Conservation (phyloP, 2,329 filamentous ascomycete genomes). For the Aureobasidium sp. region DNA sequence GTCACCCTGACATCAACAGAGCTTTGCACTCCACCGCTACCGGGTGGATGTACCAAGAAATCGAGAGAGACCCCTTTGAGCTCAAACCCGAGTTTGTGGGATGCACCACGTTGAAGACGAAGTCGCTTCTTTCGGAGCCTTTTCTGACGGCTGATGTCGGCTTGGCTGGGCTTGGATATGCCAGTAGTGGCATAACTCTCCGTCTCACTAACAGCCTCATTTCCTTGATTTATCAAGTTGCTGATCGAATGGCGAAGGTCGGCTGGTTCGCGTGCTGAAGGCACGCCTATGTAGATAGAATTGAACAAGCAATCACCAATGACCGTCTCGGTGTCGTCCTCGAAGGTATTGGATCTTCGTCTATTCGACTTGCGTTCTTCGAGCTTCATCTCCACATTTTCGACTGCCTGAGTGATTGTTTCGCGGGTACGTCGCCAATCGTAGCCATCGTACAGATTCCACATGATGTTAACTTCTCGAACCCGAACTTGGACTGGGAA, state of each 20-base stretch:
- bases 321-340: slow-evolving; percentile 71
- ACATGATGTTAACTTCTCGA: slow-evolving; percentile 85
- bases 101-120: slow-evolving; percentile 72
- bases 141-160: slow-evolving; percentile 22
- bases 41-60: slow-evolving; percentile 68
- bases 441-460: slow-evolving; percentile 96
- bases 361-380: slow-evolving; percentile 60
- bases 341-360: slow-evolving; percentile 45
- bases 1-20: slow-evolving; percentile 76
- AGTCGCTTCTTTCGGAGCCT: slow-evolving; percentile 40
- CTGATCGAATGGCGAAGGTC: slow-evolving; percentile 81
- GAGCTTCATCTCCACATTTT: slow-evolving; percentile 76
- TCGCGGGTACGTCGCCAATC: slow-evolving; percentile 88
- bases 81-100: slow-evolving; percentile 94
- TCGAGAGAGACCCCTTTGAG: slow-evolving; percentile 77
- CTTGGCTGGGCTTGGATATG: slow-evolving; percentile 49
- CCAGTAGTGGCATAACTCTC: slow-evolving; percentile 73
- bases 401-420: slow-evolving; percentile 76
- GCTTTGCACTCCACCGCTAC: slow-evolving; percentile 71
- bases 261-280: slow-evolving; percentile 67
- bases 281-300: slow-evolving; percentile 94
- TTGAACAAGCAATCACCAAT: slow-evolving; percentile 98
- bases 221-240: slow-evolving; percentile 60
- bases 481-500: slow-evolving; percentile 62
- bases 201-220: slow-evolving; percentile 79